Evolutionary conservation across 2,329 filamentous ascomycete species (phyloP).

Genomic region (Scytalidium sp.): DNA sequence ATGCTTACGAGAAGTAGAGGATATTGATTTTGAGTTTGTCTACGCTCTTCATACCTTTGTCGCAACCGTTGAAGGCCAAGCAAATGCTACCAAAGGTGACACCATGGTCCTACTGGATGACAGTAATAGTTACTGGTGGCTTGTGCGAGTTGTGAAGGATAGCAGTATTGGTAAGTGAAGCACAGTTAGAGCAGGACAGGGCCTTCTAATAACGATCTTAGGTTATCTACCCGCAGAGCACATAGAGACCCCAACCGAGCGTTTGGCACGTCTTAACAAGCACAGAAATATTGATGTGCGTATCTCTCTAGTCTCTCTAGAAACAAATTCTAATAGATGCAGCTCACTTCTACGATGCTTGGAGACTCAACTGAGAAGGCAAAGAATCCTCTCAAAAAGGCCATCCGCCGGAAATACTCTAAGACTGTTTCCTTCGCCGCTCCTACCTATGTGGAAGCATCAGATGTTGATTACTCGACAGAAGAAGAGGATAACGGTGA

Average conservation of each 20-base stretch:
- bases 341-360: conserved; percentile 70
- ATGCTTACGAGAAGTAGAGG: conserved; percentile 92
- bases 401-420: conserved; percentile 65
- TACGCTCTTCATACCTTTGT: conserved; percentile 98
- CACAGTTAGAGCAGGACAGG: not conserved
- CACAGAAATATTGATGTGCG: conserved; percentile 96
- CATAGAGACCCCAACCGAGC: conserved; percentile 95
- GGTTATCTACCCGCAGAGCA: conserved; percentile 96
- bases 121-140: conserved; percentile 99
- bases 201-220: conserved; percentile 35
- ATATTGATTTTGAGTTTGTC: conserved; percentile 99
- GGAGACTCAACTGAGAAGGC: conserved; percentile 69
- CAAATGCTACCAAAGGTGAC: conserved; percentile 96
- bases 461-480: conserved; percentile 67
- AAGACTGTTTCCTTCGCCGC: conserved; percentile 71
- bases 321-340: conserved; percentile 8
- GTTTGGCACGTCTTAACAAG: conserved; percentile 91
- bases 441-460: conserved; percentile 70
- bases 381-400: conserved; percentile 71
- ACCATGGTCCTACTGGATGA: conserved; percentile 98
- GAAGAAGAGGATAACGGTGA: conserved; percentile 58
- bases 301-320: conserved; percentile 4
- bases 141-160: conserved; percentile 95
- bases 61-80: conserved; percentile 95
- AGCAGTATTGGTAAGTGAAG: conserved; percentile 72